These are phyloP conservation scores for Lenzites betulinus DNA, from an alignment of 768 basidiomycete species.

Conservation along the genomic window DNA sequence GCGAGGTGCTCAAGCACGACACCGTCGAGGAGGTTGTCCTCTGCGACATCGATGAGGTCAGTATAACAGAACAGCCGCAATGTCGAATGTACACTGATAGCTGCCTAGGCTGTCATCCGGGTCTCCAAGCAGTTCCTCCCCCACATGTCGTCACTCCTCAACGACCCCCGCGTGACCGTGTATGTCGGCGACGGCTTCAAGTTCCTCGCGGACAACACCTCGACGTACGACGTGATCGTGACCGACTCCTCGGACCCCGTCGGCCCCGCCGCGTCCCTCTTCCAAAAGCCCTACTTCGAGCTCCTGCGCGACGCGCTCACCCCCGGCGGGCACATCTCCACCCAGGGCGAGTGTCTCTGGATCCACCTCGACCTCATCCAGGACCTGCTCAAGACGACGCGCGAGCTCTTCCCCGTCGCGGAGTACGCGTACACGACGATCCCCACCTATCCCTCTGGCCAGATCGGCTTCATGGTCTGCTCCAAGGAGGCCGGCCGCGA, in stretches of 20 bases:
- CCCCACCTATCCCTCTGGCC: slow-evolving; percentile 97
- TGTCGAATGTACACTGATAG: slow-evolving; percentile 2
- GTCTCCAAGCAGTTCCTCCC: slow-evolving; percentile 94
- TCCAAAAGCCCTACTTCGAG: slow-evolving; percentile 97
- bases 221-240: slow-evolving; percentile 95
- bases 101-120: slow-evolving; percentile 79
- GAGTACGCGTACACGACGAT: slow-evolving; percentile 97
- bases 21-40: slow-evolving; percentile 90
- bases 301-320: slow-evolving; percentile 88
- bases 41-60: slow-evolving; percentile 95
- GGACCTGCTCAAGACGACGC: slow-evolving; percentile 67
- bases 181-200: slow-evolving; percentile 96
- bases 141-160: slow-evolving; percentile 86
- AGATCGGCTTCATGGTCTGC: slow-evolving; percentile 93
- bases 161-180: slow-evolving; percentile 79
- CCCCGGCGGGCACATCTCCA: slow-evolving; percentile 90
- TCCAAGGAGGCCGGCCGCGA: slow-evolving; percentile 74
- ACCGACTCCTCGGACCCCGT: slow-evolving; percentile 99
- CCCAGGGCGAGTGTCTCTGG: slow-evolving; percentile 97
- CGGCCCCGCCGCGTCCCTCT: slow-evolving; percentile 90
- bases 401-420: slow-evolving; percentile 72
- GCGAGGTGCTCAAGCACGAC: slow-evolving; percentile 94
- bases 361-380: slow-evolving; percentile 87
- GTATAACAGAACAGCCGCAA: neutral
- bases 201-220: slow-evolving; percentile 86